A percentile compares a stretch with the other conserved stretches of the same genome.
phyloP scores from a whole-genome alignment of 1,284 basidiomycete species.

The Naganishia sp. region DNA sequence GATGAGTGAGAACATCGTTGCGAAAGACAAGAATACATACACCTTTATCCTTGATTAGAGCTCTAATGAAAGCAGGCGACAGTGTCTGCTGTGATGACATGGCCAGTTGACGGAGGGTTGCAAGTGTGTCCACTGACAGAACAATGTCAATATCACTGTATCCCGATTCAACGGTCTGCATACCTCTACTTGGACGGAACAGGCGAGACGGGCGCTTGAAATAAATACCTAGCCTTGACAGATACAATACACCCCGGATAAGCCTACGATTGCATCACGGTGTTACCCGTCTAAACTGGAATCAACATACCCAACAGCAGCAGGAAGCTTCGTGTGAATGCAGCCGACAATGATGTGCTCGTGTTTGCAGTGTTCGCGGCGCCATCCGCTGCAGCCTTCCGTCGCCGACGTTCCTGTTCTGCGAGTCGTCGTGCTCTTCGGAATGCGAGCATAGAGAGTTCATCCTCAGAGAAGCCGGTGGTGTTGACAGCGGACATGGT shows the following conservation, averaged over 20 bases:
- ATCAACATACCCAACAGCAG: constrained; percentile 46
- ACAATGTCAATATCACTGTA: neutral
- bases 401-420: constrained; percentile 5
- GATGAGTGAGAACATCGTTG: neutral
- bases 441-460: constrained; percentile 24
- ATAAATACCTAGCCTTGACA: constrained; percentile 38
- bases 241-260: neutral
- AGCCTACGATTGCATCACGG: neutral
- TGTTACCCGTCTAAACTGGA: no score
- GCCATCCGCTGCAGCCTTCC: neutral
- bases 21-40: constrained; percentile 37
- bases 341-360: constrained; percentile 43
- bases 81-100: constrained; percentile 49
- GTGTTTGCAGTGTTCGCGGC: constrained; percentile 11
- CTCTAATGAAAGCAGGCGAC: constrained; percentile 48
- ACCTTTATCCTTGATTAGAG: constrained; percentile 44
- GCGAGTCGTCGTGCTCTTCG: constrained; percentile 20
- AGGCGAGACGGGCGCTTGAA: constrained; percentile 52
- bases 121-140: constrained; percentile 51
- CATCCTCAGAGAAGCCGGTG: constrained; percentile 27
- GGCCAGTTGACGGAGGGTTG: constrained; percentile 49
- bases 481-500: constrained; percentile 16
- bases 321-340: constrained; percentile 48
- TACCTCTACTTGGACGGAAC: constrained; percentile 51
- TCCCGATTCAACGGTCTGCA: constrained; percentile 2